These are phyloP conservation scores for Gaultheria prostrata DNA, from an alignment of 148 eudicot genomes.

Conservation along the genomic window DNA sequence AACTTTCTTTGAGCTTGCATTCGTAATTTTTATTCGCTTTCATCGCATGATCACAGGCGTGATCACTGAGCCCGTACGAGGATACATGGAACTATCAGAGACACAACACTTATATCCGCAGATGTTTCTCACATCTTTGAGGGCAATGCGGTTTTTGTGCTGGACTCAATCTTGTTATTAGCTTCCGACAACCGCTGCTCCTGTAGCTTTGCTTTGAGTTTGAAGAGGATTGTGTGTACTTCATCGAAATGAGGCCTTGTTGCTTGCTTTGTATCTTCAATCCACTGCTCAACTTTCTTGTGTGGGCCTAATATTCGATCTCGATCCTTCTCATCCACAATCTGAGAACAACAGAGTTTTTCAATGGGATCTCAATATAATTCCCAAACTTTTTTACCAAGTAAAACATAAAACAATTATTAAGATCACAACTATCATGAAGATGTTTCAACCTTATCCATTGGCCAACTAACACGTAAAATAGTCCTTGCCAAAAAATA, in stretches of 20 bases:
- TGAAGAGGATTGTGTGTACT: slow-evolving; percentile 48
- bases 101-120: neutral
- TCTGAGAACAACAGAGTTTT: slow-evolving; percentile 33
- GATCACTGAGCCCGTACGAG: neutral
- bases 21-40: neutral
- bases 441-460: neutral
- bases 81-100: neutral
- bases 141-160: slow-evolving; percentile 6
- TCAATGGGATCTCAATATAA: neutral
- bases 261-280: slow-evolving; percentile 64
- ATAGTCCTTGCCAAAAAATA: too few species aligned
- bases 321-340: slow-evolving; percentile 51
- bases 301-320: slow-evolving; percentile 64
- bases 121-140: slow-evolving; percentile 20
- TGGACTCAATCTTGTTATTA: neutral
- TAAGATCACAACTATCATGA: neutral
- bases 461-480: neutral
- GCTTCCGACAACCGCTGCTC: slow-evolving; percentile 24
- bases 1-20: neutral
- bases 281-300: slow-evolving; percentile 72
- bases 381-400: too few species aligned
- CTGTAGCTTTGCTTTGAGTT: slow-evolving; percentile 42
- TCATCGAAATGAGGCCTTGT: slow-evolving; percentile 81
- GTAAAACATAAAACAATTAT: neutral
- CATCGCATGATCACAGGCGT: neutral